Base-by-base conservation (phyloP, 306 rosid genomes). In the Acacia crassicarpa region DNA sequence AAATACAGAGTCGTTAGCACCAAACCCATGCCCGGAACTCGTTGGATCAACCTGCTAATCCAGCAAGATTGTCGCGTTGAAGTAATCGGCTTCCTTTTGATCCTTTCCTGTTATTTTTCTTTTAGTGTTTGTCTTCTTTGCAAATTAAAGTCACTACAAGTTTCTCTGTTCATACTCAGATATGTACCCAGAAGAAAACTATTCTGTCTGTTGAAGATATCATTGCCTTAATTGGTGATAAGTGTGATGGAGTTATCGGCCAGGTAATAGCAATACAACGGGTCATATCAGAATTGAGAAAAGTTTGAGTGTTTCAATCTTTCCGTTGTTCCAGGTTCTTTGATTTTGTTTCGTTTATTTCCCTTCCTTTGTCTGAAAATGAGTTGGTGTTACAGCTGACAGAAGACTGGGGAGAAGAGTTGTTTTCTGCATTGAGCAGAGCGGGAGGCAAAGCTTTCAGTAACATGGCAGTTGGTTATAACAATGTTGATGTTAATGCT, bases 391-490 rank as follows among this genome's bases (percentile, higher is more conserved):
- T 86, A 78, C 87, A 96, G 99, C 77, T 96, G 92, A 96, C 99
- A 9, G 99, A 96, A 83, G 99, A 96, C 43, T 96, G 99, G 99
- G 99, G 98, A 81, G 99, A 96, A 82, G 89, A 84, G 82, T 92
- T 96, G 92, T 96, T 96, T 78, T 90, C 97, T 58, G 95, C 98
- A 1, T 89, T 96, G 89, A 92, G 99, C 87, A 91, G 76, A 87
- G 99, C 99, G 0, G 99, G 99, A 82, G 99, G 99, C 30, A 93
- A 89, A 76, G 98, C 97, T 78, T 93, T 96, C 84, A 93, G 99
- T 82, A 96, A 96, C 82, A 96, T 96, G 98, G 99, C 97, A 9
- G 99, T 96, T 86, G 99, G 99, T 70, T 96, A 96, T 73, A 96
- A 96, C 74, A 96, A 96, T 83, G 99, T 96, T 25, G 91, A 93